Evolutionary conservation across 352 stramenopile species (phyloP).

Genomic region (Plasmopara viticola): DNA sequence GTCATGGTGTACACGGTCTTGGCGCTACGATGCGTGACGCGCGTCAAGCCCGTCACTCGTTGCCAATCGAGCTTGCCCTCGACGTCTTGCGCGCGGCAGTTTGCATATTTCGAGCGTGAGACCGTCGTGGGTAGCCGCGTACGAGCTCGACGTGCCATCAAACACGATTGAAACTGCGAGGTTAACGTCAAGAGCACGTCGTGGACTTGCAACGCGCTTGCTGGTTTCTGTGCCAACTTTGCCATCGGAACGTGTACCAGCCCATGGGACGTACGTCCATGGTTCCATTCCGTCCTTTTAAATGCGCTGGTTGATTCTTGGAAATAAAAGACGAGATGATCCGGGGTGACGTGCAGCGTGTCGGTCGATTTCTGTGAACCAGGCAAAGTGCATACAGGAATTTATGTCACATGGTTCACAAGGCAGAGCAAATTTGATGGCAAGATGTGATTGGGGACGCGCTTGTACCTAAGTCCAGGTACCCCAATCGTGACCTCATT

Average conservation of each 20-base stretch:
- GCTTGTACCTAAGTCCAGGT: not conserved
- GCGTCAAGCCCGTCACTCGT: slow-evolving; percentile 25
- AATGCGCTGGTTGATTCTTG: not conserved
- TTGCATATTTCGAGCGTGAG: slow-evolving; percentile 1
- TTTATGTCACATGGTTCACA: not conserved
- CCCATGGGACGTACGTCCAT: not conserved
- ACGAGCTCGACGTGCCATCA: slow-evolving; percentile 5
- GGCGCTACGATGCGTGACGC: slow-evolving; percentile 21
- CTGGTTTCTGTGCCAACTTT: slow-evolving; percentile 36
- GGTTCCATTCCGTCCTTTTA: not conserved
- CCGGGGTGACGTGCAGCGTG: slow-evolving; percentile 35
- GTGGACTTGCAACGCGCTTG: slow-evolving; percentile 36
- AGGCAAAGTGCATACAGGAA: slow-evolving; percentile 17
- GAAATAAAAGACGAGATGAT: slow-evolving; percentile 41
- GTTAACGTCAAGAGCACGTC: slow-evolving; percentile 39
- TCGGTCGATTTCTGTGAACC: slow-evolving; percentile 15
- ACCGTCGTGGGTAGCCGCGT: slow-evolving; percentile 16
- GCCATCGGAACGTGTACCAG: slow-evolving; percentile 9
- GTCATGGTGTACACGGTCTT: slow-evolving; percentile 61
- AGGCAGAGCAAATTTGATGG: too few species aligned
- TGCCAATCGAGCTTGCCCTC: slow-evolving; percentile 8
- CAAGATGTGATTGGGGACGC: slow-evolving; percentile 7
- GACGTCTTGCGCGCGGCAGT: not conserved
- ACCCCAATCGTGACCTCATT: too few species aligned
- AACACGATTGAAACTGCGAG: slow-evolving; percentile 10